Evolutionary conservation across 352 stramenopile genomes (phyloP), one percentile per base, ranked within the genome.

Genomic region (Phytopythium helicoides): DNA sequence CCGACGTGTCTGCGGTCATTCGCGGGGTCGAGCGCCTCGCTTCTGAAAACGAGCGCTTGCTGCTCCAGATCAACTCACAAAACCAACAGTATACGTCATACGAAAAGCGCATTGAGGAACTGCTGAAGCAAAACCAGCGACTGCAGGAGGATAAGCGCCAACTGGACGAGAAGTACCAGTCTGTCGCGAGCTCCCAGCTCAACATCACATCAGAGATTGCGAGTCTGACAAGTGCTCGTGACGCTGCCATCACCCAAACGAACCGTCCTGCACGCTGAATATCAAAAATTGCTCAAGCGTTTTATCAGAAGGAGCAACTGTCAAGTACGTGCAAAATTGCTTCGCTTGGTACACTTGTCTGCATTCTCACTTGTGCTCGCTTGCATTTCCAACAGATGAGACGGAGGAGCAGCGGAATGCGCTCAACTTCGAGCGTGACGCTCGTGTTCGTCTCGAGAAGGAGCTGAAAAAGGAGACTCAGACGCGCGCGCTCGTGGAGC

Each of bases 31-130:
- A 92, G 42, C 71, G 82, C 6, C 72, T 92, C 28, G 82, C 77
- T 14, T 53, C 52, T 8, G 82, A 92, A 41, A 92, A 92, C 48
- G 82, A 92, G 33, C 71, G 82, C 1, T 67, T 92, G 22, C 60
- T 90, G 33, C 66, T 74, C 0, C 82, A 92, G 53, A 85, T 92
- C 26, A 86, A 87, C 57, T 76, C 77, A n/a, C 82, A 92, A 37
- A 85, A 80, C 31, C 77, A 90, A 57, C 80, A 89, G 45, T 86
- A 89, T 50, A 59, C 62, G 15, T 67, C 74, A 21, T 89, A 86
- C 42, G 82, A 92, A 48, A 78, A 82, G 46, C 76, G 80, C 4
- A 87, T 72, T 35, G 81, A 92, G 23, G 78, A 89, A 16, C 54
- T 89, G 0, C 47, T 89, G 52, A 68, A 76, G 26, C 68, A 86